Evolutionary conservation across 2,329 filamentous ascomycete species (phyloP).

Genomic region (Cordyceps militaris): DNA sequence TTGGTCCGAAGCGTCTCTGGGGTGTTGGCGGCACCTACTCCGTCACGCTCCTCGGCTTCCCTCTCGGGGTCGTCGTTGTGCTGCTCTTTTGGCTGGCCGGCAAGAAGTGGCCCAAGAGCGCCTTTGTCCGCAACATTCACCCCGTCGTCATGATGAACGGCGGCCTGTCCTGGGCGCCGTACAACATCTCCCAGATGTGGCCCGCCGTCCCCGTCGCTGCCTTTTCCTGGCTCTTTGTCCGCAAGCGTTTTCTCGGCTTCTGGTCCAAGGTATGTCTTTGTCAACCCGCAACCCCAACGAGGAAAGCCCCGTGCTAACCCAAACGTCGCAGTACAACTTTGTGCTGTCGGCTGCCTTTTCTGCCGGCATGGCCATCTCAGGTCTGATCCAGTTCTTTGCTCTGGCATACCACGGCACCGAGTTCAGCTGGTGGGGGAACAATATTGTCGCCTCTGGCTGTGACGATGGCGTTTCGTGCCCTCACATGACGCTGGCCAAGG

Average conservation of each 20-base stretch:
- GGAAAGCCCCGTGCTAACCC: not conserved
- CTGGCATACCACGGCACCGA: constrained; percentile 32
- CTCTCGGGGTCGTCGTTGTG: constrained; percentile 29
- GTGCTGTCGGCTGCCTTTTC: constrained; percentile 37
- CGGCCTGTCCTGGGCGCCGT: constrained; percentile 34
- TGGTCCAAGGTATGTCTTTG: constrained; percentile 36
- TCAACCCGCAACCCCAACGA: not conserved
- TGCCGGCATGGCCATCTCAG: constrained; percentile 33
- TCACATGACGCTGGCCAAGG: constrained; percentile 14
- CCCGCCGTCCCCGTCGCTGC: constrained; percentile 41
- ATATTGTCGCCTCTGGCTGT: constrained; percentile 26
- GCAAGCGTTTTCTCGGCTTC: constrained; percentile 36
- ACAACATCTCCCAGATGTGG: constrained; percentile 40
- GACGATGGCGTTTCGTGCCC: constrained; percentile 28
- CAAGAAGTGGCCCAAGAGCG: constrained; percentile 27
- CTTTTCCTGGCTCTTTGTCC: constrained; percentile 41
- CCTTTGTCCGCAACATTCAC: constrained; percentile 32
- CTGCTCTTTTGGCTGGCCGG: constrained; percentile 31
- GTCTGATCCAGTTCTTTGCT: constrained; percentile 37
- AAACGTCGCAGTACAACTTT: constrained; percentile 25
- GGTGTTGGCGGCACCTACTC: constrained; percentile 23
- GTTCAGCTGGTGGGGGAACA: constrained; percentile 36
- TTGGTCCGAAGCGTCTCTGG: constrained; percentile 42
- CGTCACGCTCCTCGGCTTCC: constrained; percentile 35
- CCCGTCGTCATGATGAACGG: constrained; percentile 36